Evolutionary conservation across 139 green algal species (phyloP), one percentile per base, ranked within the genome.

Genomic region (Deuterostichococcus epilithicus): DNA sequence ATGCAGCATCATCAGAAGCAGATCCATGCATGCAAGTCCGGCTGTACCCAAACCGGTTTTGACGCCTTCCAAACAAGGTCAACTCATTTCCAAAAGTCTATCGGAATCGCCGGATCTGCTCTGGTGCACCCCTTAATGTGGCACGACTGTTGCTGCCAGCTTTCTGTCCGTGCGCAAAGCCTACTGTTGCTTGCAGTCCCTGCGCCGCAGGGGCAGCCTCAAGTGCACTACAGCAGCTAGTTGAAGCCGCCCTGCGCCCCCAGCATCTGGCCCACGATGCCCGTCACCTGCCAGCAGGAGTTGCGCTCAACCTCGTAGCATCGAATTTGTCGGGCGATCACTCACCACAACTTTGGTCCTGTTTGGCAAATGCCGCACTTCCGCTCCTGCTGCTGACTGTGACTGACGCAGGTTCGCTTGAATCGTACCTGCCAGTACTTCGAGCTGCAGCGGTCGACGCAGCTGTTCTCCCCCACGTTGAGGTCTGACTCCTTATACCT

Each of bases 401-500:
- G 8, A 42, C 23, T 5, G 8, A 72, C 33, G 68, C 34, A 73
- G 63, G 28, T 18, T 68, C 28, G 13, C 18, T 26, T 42, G 25
- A 1, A 69, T 26, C 59, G 32, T 74, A 96, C 94, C 91, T 98
- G 93, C 95, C 95, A 98, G 83, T 99, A 99, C 82, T 99, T 99
- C 18, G 90, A 84, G 30, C 90, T 85, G 74, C 95, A 99, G 28
- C 95, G 81, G 79, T 99, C 95, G 4, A 99, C 84, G 81, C 95
- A 99, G 82, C 86, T 94, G 80, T 92, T 98, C 86, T 99, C 95
- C 8, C 95, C 95, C 5, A 98, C 89, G 79, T 92, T 98, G 1
- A 99, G 82, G 2, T 94, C 86, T 3, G 88, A 91, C 22, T 99
- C 95, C 81, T 98, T 98, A 83, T 95, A 97, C 44, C 94, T 98